phyloP scores from a whole-genome alignment of 352 stramenopile species.

The Phytophthora europaea region DNA sequence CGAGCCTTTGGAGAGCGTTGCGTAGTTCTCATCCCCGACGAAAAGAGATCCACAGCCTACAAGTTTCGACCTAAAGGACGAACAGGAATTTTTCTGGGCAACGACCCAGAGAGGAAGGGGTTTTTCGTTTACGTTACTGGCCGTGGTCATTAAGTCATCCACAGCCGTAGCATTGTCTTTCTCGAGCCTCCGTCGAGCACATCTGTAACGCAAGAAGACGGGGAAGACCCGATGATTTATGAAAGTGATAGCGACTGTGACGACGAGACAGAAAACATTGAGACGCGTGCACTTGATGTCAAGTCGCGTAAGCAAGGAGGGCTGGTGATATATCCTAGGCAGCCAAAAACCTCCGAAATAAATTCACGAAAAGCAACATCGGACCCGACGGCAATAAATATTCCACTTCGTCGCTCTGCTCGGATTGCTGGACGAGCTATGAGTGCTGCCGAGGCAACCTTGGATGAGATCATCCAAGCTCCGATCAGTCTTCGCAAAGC shows the following conservation, averaged over 20 bases:
- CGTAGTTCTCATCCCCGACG: constrained; percentile 4
- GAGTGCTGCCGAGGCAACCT: background rate
- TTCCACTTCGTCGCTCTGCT: too few relatives aligned
- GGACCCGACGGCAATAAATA: too few relatives aligned
- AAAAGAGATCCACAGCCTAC: background rate
- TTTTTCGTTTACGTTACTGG: constrained; percentile 24
- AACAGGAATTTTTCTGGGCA: constrained; percentile 14
- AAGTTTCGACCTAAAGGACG: constrained; percentile 15
- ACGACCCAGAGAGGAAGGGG: constrained; percentile 15
- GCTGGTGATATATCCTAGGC: too few relatives aligned
- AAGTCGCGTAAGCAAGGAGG: too few relatives aligned
- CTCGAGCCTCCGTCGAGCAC: background rate
- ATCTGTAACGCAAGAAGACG: too few relatives aligned
- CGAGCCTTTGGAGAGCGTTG: constrained; percentile 11
- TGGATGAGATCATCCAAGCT: constrained; percentile 5
- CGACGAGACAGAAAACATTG: too few relatives aligned
- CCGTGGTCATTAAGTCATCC: background rate
- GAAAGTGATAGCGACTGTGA: too few relatives aligned
- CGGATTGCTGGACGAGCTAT: too few relatives aligned
- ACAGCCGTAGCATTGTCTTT: constrained; percentile 25
- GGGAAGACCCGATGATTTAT: too few relatives aligned
- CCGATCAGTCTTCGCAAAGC: background rate
- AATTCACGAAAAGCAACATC: too few relatives aligned
- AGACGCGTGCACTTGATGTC: too few relatives aligned
- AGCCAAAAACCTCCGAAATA: too few relatives aligned